Percentiles rank a stretch among this genome's conserved stretches.
phyloP scores from a whole-genome alignment of 306 rosid genomes.

The Quercus glauca region DNA sequence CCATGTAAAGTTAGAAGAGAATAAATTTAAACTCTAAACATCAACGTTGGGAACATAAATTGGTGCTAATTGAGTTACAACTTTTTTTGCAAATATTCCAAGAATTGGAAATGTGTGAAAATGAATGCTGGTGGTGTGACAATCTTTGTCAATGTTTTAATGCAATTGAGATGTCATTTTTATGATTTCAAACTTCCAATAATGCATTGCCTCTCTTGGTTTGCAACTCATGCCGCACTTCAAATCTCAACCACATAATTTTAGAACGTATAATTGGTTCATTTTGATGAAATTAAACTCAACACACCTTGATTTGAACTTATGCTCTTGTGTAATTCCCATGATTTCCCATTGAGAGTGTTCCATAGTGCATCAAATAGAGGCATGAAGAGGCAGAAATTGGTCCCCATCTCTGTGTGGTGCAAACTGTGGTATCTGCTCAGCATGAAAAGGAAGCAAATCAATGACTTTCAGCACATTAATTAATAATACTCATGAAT shows the following conservation, averaged over 20 bases:
- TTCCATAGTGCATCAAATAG: conserved; percentile 77
- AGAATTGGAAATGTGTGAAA: not conserved
- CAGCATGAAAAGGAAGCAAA: conserved; percentile 7
- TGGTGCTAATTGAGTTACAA: no score
- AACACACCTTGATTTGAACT: conserved; percentile 58
- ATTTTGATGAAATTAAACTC: not conserved
- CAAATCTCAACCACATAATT: no score
- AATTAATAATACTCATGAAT: not conserved
- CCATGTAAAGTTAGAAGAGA: not conserved
- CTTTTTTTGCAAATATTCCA: not conserved
- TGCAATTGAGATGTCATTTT: no score
- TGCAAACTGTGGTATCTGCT: conserved; percentile 87
- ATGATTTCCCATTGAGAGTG: conserved; percentile 61
- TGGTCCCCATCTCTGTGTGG: conserved; percentile 65
- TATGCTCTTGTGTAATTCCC: conserved; percentile 62
- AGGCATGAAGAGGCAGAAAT: conserved; percentile 99
- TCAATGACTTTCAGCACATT: not conserved
- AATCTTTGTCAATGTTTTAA: no score
- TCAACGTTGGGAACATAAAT: no score
- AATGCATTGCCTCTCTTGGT: no score
- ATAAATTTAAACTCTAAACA: no score
- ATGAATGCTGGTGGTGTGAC: not conserved
- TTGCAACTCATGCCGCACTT: no score
- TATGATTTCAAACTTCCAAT: no score
- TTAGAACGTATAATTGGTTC: no score